A percentile compares a stretch with the other conserved stretches of the same genome.
Conservation (phyloP, 75 land plant genomes). For the Ceratopteris richardii region DNA sequence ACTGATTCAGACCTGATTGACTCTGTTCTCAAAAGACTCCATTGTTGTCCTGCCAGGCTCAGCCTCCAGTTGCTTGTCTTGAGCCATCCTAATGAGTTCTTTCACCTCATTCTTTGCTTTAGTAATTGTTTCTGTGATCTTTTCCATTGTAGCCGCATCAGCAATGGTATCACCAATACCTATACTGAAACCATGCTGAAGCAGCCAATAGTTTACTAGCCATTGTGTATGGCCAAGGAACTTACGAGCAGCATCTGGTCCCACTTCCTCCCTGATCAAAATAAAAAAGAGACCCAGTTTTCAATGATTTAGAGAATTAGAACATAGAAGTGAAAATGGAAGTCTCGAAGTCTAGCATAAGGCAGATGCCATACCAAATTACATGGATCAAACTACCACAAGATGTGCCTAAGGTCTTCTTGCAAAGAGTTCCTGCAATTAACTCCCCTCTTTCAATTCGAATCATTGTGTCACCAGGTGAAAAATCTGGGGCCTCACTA, state of each 20-base stretch:
- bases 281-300: not conserved
- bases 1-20: slow-evolving; percentile 57
- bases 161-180: slow-evolving; percentile 99
- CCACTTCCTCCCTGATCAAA: slow-evolving; percentile 92
- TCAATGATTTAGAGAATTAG: no score
- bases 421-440: slow-evolving; percentile 91
- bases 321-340: no score
- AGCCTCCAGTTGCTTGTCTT: slow-evolving; percentile 71
- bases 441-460: slow-evolving; percentile 95
- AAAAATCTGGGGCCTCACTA: slow-evolving; percentile 52
- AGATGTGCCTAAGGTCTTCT: slow-evolving; percentile 90
- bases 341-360: no score
- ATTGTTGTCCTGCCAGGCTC: slow-evolving; percentile 96
- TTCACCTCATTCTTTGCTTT: slow-evolving; percentile 88
- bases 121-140: slow-evolving; percentile 73
- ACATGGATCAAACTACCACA: slow-evolving; percentile 97
- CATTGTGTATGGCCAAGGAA: slow-evolving; percentile 98
- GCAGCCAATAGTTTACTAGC: slow-evolving; percentile 98
- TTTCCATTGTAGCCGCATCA: slow-evolving; percentile 87
- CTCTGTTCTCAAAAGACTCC: slow-evolving; percentile 97
- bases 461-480: slow-evolving; percentile 93
- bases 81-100: slow-evolving; percentile 60
- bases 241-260: slow-evolving; percentile 98
- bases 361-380: slow-evolving; percentile 56
- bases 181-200: slow-evolving; percentile 90